Conservation (phyloP, 129 eudicot genomes). For the Lactuca sativa region DNA sequence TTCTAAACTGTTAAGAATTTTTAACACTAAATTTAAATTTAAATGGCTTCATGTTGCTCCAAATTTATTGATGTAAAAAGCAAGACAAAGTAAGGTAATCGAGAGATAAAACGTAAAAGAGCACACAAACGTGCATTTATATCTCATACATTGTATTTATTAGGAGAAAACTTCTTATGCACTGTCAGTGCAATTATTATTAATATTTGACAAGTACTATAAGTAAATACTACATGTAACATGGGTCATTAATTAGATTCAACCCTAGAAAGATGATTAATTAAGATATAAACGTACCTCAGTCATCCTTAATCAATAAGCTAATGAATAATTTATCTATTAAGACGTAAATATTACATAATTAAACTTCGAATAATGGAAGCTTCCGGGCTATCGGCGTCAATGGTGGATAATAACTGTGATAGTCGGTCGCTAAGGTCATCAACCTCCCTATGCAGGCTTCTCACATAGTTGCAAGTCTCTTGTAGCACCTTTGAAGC, state of each 20-base stretch:
- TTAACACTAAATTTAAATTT: too few species aligned
- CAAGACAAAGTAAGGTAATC: not conserved
- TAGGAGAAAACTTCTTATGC: constrained; percentile 1
- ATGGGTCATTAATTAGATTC: constrained; percentile 32
- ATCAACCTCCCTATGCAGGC: constrained; percentile 72
- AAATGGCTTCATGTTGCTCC: too few species aligned
- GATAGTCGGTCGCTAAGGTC: constrained; percentile 76
- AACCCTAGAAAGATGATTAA: constrained; percentile 28
- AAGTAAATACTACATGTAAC: constrained; percentile 25
- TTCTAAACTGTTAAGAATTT: too few species aligned
- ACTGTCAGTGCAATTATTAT: constrained; percentile 19
- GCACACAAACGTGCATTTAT: not conserved
- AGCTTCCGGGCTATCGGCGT: constrained; percentile 74
- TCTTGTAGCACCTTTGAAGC: constrained; percentile 79
- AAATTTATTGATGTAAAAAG: too few species aligned
- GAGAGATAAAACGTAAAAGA: not conserved
- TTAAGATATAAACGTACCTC: constrained; percentile 11
- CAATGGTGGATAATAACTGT: constrained; percentile 58
- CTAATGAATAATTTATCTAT: constrained; percentile 19
- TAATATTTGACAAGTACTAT: constrained; percentile 25
- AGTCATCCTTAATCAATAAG: constrained; percentile 30
- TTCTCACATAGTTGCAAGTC: constrained; percentile 73
- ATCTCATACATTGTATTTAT: not conserved
- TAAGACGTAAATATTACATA: constrained; percentile 27
- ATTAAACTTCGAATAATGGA: constrained; percentile 73